Evolutionary conservation across 2,329 filamentous ascomycete genomes (phyloP).

Genomic region (Diaporthe sp.): DNA sequence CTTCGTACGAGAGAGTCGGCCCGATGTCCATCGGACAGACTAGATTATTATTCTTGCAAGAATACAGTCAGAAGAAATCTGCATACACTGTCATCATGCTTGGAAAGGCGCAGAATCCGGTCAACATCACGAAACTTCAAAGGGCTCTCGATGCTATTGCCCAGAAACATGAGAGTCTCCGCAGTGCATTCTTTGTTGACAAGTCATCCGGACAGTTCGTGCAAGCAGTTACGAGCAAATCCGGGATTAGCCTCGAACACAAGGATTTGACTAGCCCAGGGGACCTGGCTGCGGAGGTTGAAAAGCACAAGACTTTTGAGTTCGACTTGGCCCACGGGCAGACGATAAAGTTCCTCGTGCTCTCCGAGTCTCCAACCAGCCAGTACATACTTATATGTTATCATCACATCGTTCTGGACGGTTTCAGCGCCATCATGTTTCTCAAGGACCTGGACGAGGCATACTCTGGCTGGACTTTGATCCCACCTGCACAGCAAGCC

Average conservation of each 20-base stretch:
- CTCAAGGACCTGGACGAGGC: constrained; percentile 54
- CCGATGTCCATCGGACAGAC: background rate
- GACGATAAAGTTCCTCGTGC: background rate
- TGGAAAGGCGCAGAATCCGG: background rate
- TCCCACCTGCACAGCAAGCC: constrained; percentile 48
- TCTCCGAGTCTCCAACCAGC: constrained; percentile 41
- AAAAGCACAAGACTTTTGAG: background rate
- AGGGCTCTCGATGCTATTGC: background rate
- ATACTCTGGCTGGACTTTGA: constrained; percentile 51
- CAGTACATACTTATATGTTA: constrained; percentile 57
- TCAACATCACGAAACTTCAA: no score
- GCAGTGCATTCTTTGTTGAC: no score
- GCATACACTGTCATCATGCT: background rate
- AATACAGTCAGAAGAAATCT: background rate
- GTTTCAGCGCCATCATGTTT: constrained; percentile 18
- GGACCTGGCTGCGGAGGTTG: background rate
- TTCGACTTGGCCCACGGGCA: background rate
- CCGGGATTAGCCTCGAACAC: background rate
- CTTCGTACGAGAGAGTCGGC: background rate
- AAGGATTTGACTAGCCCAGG: background rate
- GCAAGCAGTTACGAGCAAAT: no score
- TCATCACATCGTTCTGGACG: constrained; percentile 35
- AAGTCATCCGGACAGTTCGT: no score
- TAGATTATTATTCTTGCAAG: background rate
- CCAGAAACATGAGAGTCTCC: no score